These are phyloP conservation scores for Aspergillus awamori DNA, from an alignment of 2,329 filamentous ascomycete species.

Conservation along the genomic window DNA sequence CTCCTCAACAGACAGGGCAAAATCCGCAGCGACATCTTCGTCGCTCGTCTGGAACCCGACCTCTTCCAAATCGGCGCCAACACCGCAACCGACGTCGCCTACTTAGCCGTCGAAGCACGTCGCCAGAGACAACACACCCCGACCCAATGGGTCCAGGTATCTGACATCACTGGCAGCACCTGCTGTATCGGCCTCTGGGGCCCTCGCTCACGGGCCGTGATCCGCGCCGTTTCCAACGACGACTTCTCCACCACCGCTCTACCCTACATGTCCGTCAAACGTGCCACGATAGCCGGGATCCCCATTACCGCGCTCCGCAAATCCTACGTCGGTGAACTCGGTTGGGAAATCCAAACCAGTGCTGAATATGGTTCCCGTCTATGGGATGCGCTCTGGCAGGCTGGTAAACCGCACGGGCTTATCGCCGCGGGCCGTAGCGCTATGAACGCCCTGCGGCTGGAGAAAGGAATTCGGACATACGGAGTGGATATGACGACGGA, in stretches of 20 bases:
- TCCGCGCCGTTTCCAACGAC: conserved; percentile 41
- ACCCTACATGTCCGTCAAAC: conserved; percentile 56
- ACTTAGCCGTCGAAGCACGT: conserved; percentile 58
- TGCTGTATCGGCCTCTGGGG: conserved; percentile 67
- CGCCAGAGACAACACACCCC: conserved; percentile 48
- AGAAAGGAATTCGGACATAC: conserved; percentile 62
- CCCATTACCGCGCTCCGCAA: conserved; percentile 60
- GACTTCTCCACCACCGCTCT: conserved; percentile 42
- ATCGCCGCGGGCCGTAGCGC: conserved; percentile 62
- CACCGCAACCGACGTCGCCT: conserved; percentile 57
- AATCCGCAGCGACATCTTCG: conserved; percentile 60
- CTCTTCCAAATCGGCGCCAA: conserved; percentile 59
- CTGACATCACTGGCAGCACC: conserved; percentile 62
- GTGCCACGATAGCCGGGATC: conserved; percentile 55
- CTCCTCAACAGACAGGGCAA: conserved; percentile 58
- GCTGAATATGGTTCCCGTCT: conserved; percentile 61
- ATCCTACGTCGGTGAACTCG: conserved; percentile 64
- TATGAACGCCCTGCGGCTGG: conserved; percentile 61
- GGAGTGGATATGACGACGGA: conserved; percentile 64
- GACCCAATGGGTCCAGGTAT: conserved; percentile 53
- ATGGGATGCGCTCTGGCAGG: conserved; percentile 62
- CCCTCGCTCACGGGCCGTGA: conserved; percentile 57
- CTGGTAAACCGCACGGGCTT: conserved; percentile 58
- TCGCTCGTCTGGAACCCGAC: conserved; percentile 55
- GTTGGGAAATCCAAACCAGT: conserved; percentile 65